phyloP scores from a whole-genome alignment of 2,329 filamentous ascomycete species.

The Onygenales sp. region DNA sequence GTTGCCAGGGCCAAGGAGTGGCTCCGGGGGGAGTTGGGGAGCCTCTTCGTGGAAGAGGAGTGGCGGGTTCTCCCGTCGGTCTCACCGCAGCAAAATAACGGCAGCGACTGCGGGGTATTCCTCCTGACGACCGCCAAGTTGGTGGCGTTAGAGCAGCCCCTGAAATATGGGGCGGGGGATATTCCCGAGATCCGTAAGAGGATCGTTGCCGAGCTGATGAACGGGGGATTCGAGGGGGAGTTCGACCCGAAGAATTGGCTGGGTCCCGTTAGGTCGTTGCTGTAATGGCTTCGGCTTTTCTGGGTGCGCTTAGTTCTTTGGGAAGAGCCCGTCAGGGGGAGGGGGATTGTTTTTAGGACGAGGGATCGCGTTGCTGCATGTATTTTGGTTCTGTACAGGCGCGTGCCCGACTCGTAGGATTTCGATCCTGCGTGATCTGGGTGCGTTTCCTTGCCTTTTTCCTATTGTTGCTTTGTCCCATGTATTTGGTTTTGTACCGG shows the following conservation, averaged over 20 bases:
- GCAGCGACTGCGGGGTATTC: slow-evolving; percentile 43
- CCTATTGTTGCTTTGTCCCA: background rate
- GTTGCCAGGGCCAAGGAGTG: slow-evolving; percentile 30
- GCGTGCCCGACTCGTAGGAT: no score
- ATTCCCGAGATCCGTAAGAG: slow-evolving; percentile 33
- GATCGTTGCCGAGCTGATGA: slow-evolving; percentile 40
- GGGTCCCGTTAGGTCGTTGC: slow-evolving; percentile 7
- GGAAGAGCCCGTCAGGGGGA: background rate
- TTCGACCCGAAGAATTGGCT: slow-evolving; percentile 20
- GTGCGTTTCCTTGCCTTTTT: background rate
- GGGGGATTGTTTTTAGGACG: background rate
- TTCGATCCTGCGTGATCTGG: no score
- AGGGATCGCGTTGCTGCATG: background rate
- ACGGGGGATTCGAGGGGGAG: slow-evolving; percentile 34
- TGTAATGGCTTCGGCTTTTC: slow-evolving; percentile 43
- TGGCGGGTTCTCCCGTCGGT: slow-evolving; percentile 32
- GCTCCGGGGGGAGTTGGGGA: slow-evolving; percentile 33
- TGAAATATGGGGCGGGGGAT: slow-evolving; percentile 30
- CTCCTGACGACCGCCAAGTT: slow-evolving; percentile 40
- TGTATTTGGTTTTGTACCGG: background rate
- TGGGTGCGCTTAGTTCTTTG: background rate
- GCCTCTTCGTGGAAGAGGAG: slow-evolving; percentile 31
- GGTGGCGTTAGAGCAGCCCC: slow-evolving; percentile 34
- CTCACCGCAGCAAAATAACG: slow-evolving; percentile 38
- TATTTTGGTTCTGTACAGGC: no score